phyloP scores from a whole-genome alignment of 257 asterid genomes.

The Solanum rostratum region DNA sequence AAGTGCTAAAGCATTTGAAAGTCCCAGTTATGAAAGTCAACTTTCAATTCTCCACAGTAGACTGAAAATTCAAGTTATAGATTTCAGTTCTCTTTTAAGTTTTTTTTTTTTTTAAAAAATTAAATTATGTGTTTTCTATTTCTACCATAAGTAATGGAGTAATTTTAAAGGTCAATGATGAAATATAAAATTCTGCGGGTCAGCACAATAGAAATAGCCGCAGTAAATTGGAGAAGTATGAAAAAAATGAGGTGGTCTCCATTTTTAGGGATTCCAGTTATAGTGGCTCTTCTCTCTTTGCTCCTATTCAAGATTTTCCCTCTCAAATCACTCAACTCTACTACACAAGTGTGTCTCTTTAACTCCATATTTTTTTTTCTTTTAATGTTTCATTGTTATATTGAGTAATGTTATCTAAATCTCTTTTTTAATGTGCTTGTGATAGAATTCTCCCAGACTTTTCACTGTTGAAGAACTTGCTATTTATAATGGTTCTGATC shows the following conservation, averaged over 20 bases:
- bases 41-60: background rate
- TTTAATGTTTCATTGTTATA: background rate
- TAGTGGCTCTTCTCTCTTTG: constrained; percentile 43
- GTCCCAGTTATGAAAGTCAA: background rate
- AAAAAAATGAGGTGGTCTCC: constrained; percentile 46
- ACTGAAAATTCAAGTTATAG: background rate
- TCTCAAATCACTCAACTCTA: constrained; percentile 8
- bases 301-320: constrained; percentile 28
- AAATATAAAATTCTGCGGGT: too few species aligned
- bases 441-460: constrained; percentile 26
- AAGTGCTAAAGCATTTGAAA: background rate
- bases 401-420: constrained; percentile 4
- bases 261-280: constrained; percentile 55
- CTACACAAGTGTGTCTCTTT: background rate
- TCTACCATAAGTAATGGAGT: too few species aligned
- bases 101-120: too few species aligned
- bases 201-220: background rate
- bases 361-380: background rate
- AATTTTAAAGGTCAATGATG: too few species aligned
- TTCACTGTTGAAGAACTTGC: constrained; percentile 54
- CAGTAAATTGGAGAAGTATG: background rate
- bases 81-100: background rate
- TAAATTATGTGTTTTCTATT: too few species aligned
- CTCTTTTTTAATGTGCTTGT: background rate
- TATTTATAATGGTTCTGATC: constrained; percentile 60